Percentiles rank a stretch among this genome's conserved stretches.
These are phyloP conservation scores for Litsea cubeba DNA, from an alignment of 164 flowering plant genomes.

Conservation along the genomic window DNA sequence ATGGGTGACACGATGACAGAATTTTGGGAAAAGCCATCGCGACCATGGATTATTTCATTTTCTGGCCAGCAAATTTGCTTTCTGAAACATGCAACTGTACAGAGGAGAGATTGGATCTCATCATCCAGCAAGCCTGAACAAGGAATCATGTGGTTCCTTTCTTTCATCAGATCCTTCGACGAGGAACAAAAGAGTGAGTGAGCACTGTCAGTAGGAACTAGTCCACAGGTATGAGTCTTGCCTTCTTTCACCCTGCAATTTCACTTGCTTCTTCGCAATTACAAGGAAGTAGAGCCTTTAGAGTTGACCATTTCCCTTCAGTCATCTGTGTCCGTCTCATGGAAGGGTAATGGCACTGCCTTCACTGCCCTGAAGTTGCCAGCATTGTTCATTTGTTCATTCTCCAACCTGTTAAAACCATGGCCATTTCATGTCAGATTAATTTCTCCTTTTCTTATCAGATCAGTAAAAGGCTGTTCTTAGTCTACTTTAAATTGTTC, in stretches of 20 bases:
- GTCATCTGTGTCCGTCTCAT: constrained; percentile 51
- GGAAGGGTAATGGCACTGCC: constrained; percentile 65
- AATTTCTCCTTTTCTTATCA: background rate
- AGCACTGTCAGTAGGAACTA: background rate
- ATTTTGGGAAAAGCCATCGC: no score
- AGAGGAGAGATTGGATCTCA: background rate
- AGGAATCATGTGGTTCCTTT: background rate
- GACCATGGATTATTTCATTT: no score
- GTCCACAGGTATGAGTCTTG: background rate
- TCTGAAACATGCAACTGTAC: background rate
- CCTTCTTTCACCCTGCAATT: constrained; percentile 1
- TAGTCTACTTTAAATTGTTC: background rate
- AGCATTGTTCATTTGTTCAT: constrained; percentile 67
- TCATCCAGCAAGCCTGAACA: background rate
- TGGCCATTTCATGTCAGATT: background rate
- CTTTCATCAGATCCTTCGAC: background rate
- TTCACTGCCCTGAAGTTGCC: constrained; percentile 70
- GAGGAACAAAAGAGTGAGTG: background rate
- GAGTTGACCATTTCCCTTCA: constrained; percentile 8
- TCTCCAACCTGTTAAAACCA: constrained; percentile 49
- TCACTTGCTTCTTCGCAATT: background rate
- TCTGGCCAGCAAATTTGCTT: no score
- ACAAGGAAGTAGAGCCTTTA: no score
- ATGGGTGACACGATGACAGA: no score
- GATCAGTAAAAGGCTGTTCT: background rate